Percentiles rank a stretch among this genome's conserved stretches.
phyloP scores from a whole-genome alignment of 768 basidiomycete genomes.

The Boletus reticuloceps region DNA sequence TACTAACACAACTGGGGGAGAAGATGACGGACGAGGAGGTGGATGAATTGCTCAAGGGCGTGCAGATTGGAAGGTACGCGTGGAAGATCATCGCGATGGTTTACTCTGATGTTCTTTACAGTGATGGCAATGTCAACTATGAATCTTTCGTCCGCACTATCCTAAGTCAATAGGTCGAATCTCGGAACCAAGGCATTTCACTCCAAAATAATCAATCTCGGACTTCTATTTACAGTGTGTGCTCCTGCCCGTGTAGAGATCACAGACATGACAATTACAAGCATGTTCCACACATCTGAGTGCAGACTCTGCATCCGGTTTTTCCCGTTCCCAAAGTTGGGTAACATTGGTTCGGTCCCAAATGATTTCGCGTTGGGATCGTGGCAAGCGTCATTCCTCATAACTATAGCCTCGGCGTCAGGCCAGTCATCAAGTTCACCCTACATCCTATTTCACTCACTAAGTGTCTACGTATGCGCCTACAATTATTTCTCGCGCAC shows the following conservation, averaged over 20 bases:
- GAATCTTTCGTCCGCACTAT: constrained; percentile 96
- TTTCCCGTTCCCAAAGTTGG: constrained; percentile 45
- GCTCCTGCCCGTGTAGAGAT: too few species aligned
- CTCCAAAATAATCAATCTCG: too few species aligned
- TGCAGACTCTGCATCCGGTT: constrained; percentile 31
- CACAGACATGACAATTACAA: too few species aligned
- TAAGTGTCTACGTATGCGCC: background rate
- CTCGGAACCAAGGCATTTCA: background rate
- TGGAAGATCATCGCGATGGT: background rate
- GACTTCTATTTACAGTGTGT: too few species aligned
- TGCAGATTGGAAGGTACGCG: constrained; percentile 86
- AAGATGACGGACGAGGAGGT: constrained; percentile 99
- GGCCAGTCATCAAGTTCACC: too few species aligned
- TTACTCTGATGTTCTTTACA: constrained; percentile 29
- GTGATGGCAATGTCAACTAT: constrained; percentile 97
- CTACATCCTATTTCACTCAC: too few species aligned
- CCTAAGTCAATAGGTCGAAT: constrained; percentile 65
- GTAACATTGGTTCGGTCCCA: constrained; percentile 32
- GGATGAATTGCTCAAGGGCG: constrained; percentile 95
- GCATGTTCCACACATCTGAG: too few species aligned
- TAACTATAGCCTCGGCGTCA: too few species aligned
- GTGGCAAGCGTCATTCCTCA: too few species aligned
- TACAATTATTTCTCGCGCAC: constrained; percentile 10
- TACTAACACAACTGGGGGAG: constrained; percentile 94
- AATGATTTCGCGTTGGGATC: constrained; percentile 2